Evolutionary conservation across 108 stramenopile genomes (phyloP).

Genomic region (Parietichytrium sp.): DNA sequence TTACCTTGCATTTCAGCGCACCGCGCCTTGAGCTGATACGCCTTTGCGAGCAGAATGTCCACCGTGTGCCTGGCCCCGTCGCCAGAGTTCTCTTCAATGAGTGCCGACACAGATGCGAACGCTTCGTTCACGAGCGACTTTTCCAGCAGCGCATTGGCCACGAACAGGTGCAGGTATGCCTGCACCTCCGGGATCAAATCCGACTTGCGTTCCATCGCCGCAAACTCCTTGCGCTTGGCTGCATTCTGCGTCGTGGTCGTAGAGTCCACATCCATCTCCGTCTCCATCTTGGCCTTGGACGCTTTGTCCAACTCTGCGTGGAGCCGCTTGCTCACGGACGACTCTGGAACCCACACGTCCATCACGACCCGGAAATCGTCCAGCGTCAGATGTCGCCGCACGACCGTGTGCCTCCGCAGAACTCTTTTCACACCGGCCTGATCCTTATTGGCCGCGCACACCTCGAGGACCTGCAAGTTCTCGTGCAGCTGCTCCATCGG

Average conservation of each 20-base stretch:
- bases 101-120: too few species aligned
- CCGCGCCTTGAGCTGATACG: slow-evolving; percentile 36
- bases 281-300: not conserved
- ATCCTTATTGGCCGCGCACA: not conserved
- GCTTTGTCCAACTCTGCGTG: not conserved
- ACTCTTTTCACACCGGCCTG: not conserved
- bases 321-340: not conserved
- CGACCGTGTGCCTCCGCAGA: not conserved
- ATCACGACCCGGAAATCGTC: not conserved
- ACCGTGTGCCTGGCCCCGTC: slow-evolving; percentile 41
- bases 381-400: not conserved
- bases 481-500: slow-evolving; percentile 11
- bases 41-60: slow-evolving; percentile 45
- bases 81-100: not conserved
- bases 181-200: not conserved
- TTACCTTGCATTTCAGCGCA: slow-evolving; percentile 6
- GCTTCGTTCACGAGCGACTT: not conserved
- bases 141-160: not conserved
- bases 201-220: not conserved
- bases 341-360: not conserved
- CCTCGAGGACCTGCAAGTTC: slow-evolving; percentile 9
- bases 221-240: not conserved
- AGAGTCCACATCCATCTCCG: not conserved
- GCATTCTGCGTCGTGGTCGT: not conserved
- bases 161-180: not conserved